Base-by-base conservation (phyloP, 148 eudicot species). In the Suaeda aralocaspica region DNA sequence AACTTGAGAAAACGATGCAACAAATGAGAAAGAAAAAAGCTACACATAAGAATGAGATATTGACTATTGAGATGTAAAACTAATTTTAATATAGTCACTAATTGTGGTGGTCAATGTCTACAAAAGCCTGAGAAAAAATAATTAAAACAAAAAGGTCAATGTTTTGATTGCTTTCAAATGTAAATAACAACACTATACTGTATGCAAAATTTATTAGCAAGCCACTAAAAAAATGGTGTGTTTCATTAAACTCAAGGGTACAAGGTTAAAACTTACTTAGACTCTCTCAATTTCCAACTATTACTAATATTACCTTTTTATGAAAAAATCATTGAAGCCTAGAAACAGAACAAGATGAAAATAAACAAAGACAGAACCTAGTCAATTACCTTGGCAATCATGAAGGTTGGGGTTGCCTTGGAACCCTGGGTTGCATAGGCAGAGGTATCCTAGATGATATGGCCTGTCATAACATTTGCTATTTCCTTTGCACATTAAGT, bases 361-460 rank as follows among this genome's bases (percentile, higher is more conserved):
- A n/a, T n/a, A n/a, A n/a, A n/a, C n/a, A n/a, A n/a, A n/a, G n/a
- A n/a, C n/a, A n/a, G n/a, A n/a, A n/a, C n/a, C n/a, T n/a, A n/a
- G n/a, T n/a, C n/a, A n/a, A n/a, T 60, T 34, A 60, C 65, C 65
- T 60, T 60, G 65, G 25, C 65, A 60, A 19, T n/a, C 65, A 60
- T 60, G 65, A 60, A 59, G 45, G 26, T 34, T 33, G 19, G 65
- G 65, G 26, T 60, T 60, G n/a, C 65, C 64, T 24, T 34, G 25
- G 9, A 60, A 60, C 45, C 64, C 64, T 9, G 13, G 24, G 1
- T 60, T 33, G 26, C 65, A 60, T 60, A 18, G 44, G 13, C 65
- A 60, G 25, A 15, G 44, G 15, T 60, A 60, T 6, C 45, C 65
- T 60, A 10, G 12, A 1, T 19, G 5, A 6, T 60, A 60, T 7